A percentile compares a stretch with the other conserved stretches of the same genome.
phyloP scores from a whole-genome alignment of 2,329 filamentous ascomycete genomes.

The Aquanectria penicillioides region DNA sequence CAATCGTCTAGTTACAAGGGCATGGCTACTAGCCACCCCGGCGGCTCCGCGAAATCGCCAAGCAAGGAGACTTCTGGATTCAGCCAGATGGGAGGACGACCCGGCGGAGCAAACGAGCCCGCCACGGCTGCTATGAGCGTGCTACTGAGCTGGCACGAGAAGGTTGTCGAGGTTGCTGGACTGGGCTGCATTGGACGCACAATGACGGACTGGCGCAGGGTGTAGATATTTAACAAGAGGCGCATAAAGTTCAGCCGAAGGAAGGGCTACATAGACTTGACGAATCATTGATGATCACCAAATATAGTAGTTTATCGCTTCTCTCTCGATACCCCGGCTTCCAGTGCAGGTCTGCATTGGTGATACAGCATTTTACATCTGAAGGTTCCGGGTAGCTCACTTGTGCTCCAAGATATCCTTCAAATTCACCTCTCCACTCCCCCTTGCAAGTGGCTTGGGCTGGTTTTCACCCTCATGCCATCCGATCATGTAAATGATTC shows the following conservation, averaged over 20 bases:
- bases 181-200: slow-evolving; percentile 90
- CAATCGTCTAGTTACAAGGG: slow-evolving; percentile 79
- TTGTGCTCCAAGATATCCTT: slow-evolving; percentile 77
- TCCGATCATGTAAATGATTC: slow-evolving; percentile 98
- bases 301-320: neutral
- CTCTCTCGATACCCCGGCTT: neutral
- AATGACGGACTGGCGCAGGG: slow-evolving; percentile 96
- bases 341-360: slow-evolving; percentile 15
- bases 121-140: slow-evolving; percentile 95
- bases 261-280: slow-evolving; percentile 34
- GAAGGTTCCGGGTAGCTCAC: slow-evolving; percentile 32
- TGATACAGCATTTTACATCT: slow-evolving; percentile 24
- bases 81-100: slow-evolving; percentile 75
- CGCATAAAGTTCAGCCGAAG: slow-evolving; percentile 21
- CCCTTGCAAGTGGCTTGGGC: slow-evolving; percentile 80
- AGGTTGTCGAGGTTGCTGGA: slow-evolving; percentile 93
- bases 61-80: slow-evolving; percentile 78
- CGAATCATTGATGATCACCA: slow-evolving; percentile 22
- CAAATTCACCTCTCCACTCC: slow-evolving; percentile 86
- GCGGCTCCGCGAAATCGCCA: slow-evolving; percentile 55
- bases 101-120: slow-evolving; percentile 68
- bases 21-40: slow-evolving; percentile 71
- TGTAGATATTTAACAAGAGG: slow-evolving; percentile 35
- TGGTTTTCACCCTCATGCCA: slow-evolving; percentile 90
- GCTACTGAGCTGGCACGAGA: slow-evolving; percentile 97